Evolutionary conservation across 371 early-diverging fungal genomes (phyloP).

Genomic region (Mucor irregularis): DNA sequence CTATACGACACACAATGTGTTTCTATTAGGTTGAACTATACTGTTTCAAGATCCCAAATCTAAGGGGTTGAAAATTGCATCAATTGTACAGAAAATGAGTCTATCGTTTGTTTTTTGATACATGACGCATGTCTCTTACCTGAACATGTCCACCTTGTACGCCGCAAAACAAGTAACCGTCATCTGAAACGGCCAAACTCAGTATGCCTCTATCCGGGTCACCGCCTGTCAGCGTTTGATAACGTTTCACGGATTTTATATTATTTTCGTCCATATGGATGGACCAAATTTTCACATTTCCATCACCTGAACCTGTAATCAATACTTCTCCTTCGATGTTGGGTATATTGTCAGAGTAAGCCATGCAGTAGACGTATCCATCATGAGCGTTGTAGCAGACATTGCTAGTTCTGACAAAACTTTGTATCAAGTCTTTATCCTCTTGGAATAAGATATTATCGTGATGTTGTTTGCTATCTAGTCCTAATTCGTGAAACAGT

Average conservation of each 20-base stretch:
- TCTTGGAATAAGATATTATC: conserved; percentile 9
- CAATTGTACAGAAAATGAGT: background rate
- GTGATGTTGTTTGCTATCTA: conserved; percentile 3
- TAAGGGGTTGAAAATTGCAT: conserved; percentile 13
- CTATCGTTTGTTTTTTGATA: background rate
- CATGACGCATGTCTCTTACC: too few species aligned
- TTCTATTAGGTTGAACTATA: conserved; percentile 3
- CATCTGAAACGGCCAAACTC: conserved; percentile 63
- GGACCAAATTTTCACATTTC: conserved; percentile 58
- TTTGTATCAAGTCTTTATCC: conserved; percentile 50
- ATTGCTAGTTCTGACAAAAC: conserved; percentile 56
- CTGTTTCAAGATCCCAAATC: conserved; percentile 84
- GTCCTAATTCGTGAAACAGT: conserved; percentile 39
- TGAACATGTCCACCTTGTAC: conserved; percentile 77
- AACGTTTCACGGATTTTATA: conserved; percentile 33
- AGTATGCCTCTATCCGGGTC: conserved; percentile 58
- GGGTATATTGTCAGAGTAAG: conserved; percentile 55
- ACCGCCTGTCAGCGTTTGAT: conserved; percentile 44
- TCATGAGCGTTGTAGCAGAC: conserved; percentile 70
- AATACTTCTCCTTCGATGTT: conserved; percentile 59
- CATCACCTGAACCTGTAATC: conserved; percentile 75
- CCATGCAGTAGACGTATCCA: conserved; percentile 74
- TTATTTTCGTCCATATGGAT: background rate
- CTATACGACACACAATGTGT: too few species aligned
- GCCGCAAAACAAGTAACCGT: conserved; percentile 76